Conservation (phyloP, 1,139 yeast genomes). For the Pichia sp. region DNA sequence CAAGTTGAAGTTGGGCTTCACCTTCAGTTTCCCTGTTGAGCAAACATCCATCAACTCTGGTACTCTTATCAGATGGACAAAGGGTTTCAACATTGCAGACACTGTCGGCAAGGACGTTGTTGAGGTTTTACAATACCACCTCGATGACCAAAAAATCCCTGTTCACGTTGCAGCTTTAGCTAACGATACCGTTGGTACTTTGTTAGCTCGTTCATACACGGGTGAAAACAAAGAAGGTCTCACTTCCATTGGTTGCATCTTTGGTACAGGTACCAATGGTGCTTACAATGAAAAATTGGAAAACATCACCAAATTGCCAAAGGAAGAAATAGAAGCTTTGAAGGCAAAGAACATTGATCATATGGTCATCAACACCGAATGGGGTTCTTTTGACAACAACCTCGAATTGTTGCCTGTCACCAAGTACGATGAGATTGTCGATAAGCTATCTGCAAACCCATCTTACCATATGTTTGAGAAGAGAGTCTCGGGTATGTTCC, state of each 20-base stretch:
- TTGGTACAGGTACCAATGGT: conserved; percentile 96
- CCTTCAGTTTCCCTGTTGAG: conserved; percentile 86
- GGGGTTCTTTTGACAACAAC: conserved; percentile 94
- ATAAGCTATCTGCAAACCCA: conserved; percentile 65
- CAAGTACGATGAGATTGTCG: conserved; percentile 63
- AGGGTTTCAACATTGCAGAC: conserved; percentile 82
- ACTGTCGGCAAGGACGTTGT: conserved; percentile 82
- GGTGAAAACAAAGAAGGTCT: conserved; percentile 55
- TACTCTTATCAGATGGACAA: conserved; percentile 86
- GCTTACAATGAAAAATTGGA: conserved; percentile 76
- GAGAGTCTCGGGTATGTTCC: conserved; percentile 88
- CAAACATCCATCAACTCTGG: conserved; percentile 79
- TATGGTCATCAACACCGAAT: conserved; percentile 92
- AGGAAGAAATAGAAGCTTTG: conserved; percentile 34
- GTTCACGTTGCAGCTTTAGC: conserved; percentile 83
- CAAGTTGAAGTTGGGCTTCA: conserved; percentile 71
- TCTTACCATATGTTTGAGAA: conserved; percentile 91
- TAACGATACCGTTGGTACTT: conserved; percentile 91
- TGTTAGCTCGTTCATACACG: conserved; percentile 81
- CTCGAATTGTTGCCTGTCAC: conserved; percentile 67
- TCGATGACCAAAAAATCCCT: conserved; percentile 51
- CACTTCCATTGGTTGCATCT: conserved; percentile 80
- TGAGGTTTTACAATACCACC: conserved; percentile 56
- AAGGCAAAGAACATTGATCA: conserved; percentile 44
- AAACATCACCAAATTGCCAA: conserved; percentile 60